Evolutionary conservation across 1,284 basidiomycete species (phyloP), one percentile per base, ranked within the genome.

Genomic region (Ustilago bromivora): DNA sequence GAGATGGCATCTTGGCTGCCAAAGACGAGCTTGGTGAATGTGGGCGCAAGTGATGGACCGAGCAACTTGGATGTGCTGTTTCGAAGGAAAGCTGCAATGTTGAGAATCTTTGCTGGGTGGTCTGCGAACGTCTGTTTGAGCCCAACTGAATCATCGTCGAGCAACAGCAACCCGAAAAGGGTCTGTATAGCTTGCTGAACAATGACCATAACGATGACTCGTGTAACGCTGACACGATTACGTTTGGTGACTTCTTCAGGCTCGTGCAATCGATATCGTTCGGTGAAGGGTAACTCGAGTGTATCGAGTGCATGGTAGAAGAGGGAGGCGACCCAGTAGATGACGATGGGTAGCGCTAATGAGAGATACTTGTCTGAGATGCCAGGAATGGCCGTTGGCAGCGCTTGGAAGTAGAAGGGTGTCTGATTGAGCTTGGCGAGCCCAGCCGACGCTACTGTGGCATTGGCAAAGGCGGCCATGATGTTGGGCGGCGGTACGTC

Each of bases 141-240:
- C 9, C 66, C 79, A 0, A 71, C 70, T 9, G 63, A 57, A 10
- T 88, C 90, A 12, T 90, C 89, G 32, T 91, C 89, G 67, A 98
- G 82, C 89, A 92, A 92, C 47, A 90, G 86, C 11, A 90, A 85
- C 0, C 94, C 96, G 5, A 97, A 86, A 0, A 88, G 66, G 0
- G 94, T 96, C 87, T 99, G 97, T 2, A 98, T 84, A 36, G 90
- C 82, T 76, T 99, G 96, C 87, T 97, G 94, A 38, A 95, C 79
- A 17, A 95, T 60, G 60, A 98, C 95, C 4, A 93, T 93, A 81
- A 88, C 87, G 55, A 96, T 82, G 61, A 98, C 95, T 71, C 93
- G 87, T 1, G 83, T 71, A 11, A 91, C 90, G 0, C 92, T 91
- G 11, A 92, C 95, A 17, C 91, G 90, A 85, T 99, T 99, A 66